Base-by-base conservation (phyloP, 768 basidiomycete species). In the Mycena sanguinolenta region DNA sequence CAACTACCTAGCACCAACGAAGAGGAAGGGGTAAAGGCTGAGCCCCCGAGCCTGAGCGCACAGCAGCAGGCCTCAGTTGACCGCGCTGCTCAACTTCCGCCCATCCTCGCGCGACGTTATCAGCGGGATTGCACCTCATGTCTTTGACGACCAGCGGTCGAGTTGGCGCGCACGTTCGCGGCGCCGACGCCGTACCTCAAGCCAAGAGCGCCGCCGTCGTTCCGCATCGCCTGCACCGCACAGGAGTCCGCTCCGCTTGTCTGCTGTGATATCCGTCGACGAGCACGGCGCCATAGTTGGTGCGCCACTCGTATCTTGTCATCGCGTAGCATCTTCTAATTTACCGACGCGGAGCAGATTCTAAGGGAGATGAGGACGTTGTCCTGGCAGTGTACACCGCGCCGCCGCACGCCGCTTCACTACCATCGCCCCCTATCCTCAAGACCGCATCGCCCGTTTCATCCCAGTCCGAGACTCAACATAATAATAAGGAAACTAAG, bases 101-200 rank as follows among this genome's bases (percentile, higher is more conserved):
- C 72, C 72, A 12, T 73, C 72, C 1, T 63, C 72, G 55, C 67
- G 67, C 19, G 72, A 73, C 62, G 69, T 73, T 5, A 70, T 73
- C 54, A 50, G 65, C 44, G 72, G 72, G 25, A 73, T 73, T 27
- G 72, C 72, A 2, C 72, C 72, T 16, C 72, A 73, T 27, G 62
- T 73, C 36, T 67, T 73, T 36, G 72, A 73, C 42, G 69, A 70
- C 60, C 69, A 66, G 28, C 68, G 49, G 4, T 9, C 34, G 3
- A 32, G 34, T 27, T 27, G 3, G 8, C 67, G 39, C 7, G 36
- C 42, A 2, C 62, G 63, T 10, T 32, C 58, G 0, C 70, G 70
- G 13, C 67, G 28, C 21, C 58, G 63, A 10, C 58, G 63, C 12
- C 67, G 64, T 4, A 16, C 54, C 2, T 27, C 65, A 17, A 62